These are phyloP conservation scores for Endogone sp. DNA, from an alignment of 192 early-diverging fungal species.

Conservation along the genomic window DNA sequence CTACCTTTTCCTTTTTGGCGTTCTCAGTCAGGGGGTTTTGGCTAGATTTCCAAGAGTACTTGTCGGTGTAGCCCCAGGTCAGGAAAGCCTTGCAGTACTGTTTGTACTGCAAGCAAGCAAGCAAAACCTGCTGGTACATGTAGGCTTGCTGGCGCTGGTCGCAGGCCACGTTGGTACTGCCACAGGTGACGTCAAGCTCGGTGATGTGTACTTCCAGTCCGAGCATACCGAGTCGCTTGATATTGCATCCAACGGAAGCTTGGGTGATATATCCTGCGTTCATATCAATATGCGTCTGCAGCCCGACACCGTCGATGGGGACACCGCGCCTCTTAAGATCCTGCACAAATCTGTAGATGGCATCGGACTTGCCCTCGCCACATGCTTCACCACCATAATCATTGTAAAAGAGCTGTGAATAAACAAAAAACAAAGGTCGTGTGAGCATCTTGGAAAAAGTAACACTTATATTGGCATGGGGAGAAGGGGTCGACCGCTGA, in stretches of 20 bases:
- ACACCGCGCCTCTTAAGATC: slow-evolving; percentile 1
- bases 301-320: slow-evolving; percentile 12
- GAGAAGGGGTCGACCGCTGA: no score
- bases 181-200: slow-evolving; percentile 7
- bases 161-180: no score
- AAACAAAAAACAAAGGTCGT: no score
- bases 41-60: slow-evolving; percentile 14
- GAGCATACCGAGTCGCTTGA: slow-evolving; percentile 8
- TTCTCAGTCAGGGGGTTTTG: background rate
- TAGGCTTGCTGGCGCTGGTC: background rate
- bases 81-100: slow-evolving; percentile 6
- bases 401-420: slow-evolving; percentile 4
- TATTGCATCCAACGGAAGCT: slow-evolving; percentile 6
- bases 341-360: slow-evolving; percentile 5
- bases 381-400: slow-evolving; percentile 4
- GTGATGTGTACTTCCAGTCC: slow-evolving; percentile 13
- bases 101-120: slow-evolving; percentile 6
- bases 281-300: slow-evolving; percentile 9
- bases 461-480: no score
- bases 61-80: slow-evolving; percentile 10
- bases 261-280: slow-evolving; percentile 2
- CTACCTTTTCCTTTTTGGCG: background rate
- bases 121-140: background rate
- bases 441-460: no score
- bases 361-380: slow-evolving; percentile 9